These are phyloP conservation scores for Vachellia collinsii DNA, from an alignment of 306 rosid genomes.

Conservation along the genomic window DNA sequence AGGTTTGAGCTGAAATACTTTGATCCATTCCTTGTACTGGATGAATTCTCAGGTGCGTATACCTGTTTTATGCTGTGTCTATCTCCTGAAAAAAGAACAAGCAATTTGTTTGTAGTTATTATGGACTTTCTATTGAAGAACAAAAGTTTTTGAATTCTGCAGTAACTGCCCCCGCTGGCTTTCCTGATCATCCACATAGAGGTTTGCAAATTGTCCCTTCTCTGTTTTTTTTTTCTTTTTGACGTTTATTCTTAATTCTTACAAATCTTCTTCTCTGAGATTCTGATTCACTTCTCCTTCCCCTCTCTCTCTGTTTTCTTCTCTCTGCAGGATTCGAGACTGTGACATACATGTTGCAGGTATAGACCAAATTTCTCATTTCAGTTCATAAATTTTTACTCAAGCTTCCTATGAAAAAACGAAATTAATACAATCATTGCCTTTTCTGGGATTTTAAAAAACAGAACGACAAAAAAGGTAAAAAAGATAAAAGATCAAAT, in stretches of 20 bases:
- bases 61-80: conserved; percentile 39
- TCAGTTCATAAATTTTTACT: conserved; percentile 12
- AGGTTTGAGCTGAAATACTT: conserved; percentile 93
- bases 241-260: neutral
- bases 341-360: conserved; percentile 99
- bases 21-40: conserved; percentile 92
- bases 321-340: conserved; percentile 83
- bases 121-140: conserved; percentile 12
- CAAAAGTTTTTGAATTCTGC: conserved; percentile 40
- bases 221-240: neutral
- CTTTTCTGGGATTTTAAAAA: neutral
- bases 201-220: conserved; percentile 48
- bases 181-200: conserved; percentile 99
- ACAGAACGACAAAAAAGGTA: neutral
- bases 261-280: neutral
- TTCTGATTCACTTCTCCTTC: conserved; percentile 38
- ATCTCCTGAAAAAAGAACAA: neutral
- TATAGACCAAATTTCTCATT: conserved; percentile 30
- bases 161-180: conserved; percentile 97
- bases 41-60: conserved; percentile 90
- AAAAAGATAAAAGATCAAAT: neutral
- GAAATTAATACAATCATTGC: neutral
- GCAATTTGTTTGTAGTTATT: conserved; percentile 11
- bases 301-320: conserved; percentile 18
- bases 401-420: neutral